Conservation (phyloP, 2,329 filamentous ascomycete genomes). For the Pezicula rhizophila region DNA sequence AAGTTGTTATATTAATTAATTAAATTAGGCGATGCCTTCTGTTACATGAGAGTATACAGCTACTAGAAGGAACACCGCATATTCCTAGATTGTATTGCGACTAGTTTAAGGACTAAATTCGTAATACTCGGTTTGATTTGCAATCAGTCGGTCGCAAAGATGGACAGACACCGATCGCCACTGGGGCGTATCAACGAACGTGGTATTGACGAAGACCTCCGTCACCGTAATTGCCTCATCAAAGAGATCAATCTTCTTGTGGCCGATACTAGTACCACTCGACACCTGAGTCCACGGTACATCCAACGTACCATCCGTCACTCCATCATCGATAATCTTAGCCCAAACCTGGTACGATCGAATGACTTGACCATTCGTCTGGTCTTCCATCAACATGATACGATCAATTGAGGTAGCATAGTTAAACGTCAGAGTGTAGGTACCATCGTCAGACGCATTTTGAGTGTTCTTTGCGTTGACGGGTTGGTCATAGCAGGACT, state of each 20-base stretch:
- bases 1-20: background rate
- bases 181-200: slow-evolving; percentile 18
- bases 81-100: background rate
- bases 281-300: slow-evolving; percentile 17
- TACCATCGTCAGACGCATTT: background rate
- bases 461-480: slow-evolving; percentile 2
- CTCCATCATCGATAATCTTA: slow-evolving; percentile 8
- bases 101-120: background rate
- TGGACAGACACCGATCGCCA: slow-evolving; percentile 19
- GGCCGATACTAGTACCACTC: slow-evolving; percentile 21
- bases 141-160: slow-evolving; percentile 12
- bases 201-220: slow-evolving; percentile 18
- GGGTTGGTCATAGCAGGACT: slow-evolving; percentile 5
- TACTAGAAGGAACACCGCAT: too few relatives aligned
- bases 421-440: slow-evolving; percentile 8
- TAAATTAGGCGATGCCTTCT: background rate
- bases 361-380: slow-evolving; percentile 20
- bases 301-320: slow-evolving; percentile 4
- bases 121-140: background rate
- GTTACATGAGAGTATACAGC: too few relatives aligned
- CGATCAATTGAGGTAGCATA: slow-evolving; percentile 16
- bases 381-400: slow-evolving; percentile 23
- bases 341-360: slow-evolving; percentile 19
- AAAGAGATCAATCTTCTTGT: slow-evolving; percentile 23
- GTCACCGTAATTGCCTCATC: slow-evolving; percentile 12